phyloP scores from a whole-genome alignment of 495 filamentous ascomycete species.

The Monascus purpureus region DNA sequence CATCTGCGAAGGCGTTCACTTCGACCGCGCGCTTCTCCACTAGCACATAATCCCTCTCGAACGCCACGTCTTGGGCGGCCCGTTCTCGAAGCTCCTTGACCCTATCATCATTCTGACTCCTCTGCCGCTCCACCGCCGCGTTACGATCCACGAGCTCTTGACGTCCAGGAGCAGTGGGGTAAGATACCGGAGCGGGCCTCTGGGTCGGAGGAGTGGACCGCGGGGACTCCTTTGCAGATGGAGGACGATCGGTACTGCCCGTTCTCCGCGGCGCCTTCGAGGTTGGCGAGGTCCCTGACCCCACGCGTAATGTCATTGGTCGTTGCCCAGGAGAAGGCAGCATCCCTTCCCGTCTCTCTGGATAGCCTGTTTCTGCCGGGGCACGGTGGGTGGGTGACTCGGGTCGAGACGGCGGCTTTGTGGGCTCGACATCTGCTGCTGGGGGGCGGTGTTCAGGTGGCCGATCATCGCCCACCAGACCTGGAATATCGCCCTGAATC shows the following conservation, averaged over 20 bases:
- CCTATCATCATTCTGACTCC: constrained; percentile 42
- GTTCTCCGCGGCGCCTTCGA: constrained; percentile 22
- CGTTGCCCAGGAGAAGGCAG: constrained; percentile 13
- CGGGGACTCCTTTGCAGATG: constrained; percentile 15
- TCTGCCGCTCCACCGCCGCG: constrained; percentile 26
- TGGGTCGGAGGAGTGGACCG: constrained; percentile 13
- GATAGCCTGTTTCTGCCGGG: constrained; percentile 4
- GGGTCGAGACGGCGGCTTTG: constrained; percentile 8
- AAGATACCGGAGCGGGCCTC: constrained; percentile 29
- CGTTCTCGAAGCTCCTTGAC: too few species aligned
- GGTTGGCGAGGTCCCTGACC: constrained; percentile 24
- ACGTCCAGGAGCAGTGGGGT: constrained; percentile 48
- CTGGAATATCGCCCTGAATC: constrained; percentile 68
- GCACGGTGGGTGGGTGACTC: constrained; percentile 12
- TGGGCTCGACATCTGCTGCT: constrained; percentile 7
- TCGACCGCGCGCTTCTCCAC: constrained; percentile 91
- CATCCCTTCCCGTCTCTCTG: constrained; percentile 13
- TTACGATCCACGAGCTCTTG: constrained; percentile 33
- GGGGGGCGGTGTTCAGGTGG: constrained; percentile 18
- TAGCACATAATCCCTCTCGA: constrained; percentile 87
- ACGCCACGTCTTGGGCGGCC: constrained; percentile 74
- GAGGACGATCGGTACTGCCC: constrained; percentile 24
- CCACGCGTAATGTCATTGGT: constrained; percentile 11
- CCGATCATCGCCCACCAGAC: constrained; percentile 61
- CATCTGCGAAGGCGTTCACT: constrained; percentile 94